Evolutionary conservation across 2,329 filamentous ascomycete species (phyloP), one percentile per base, ranked within the genome.

Genomic region (Pseudogymnoascus verrucosus): DNA sequence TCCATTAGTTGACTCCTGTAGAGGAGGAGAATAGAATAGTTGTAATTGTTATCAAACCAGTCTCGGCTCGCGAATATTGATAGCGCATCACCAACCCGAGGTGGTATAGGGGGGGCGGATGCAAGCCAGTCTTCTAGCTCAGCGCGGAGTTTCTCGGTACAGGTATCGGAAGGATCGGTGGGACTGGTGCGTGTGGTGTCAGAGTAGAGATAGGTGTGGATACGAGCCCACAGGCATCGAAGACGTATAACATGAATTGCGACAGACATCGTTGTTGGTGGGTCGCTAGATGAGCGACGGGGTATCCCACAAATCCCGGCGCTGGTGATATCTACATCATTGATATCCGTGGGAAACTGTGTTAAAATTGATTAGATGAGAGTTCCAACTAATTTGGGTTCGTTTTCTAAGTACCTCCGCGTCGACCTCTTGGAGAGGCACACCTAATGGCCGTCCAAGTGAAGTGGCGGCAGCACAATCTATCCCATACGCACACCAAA

Each of bases 11-110:
- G 60, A 42, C 36, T 26, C 1, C 75, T 71, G 61, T 78, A 77
- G 1, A 78, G 67, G 2, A 77, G 66, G 4, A 78, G 68, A 21
- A 78, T 72, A 1, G 75, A 74, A 63, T 78, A 72, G 63, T 76
- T 66, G 57, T 77, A 77, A 1, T 73, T 74, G 1, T 78, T 68
- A 2, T 70, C 64, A 57, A 78, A 78, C 76, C 76, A 78, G 11
- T 73, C 71, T 5, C 64, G 64, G 0, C 76, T 76, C 0, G 74
- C 71, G 64, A 76, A 78, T 1, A 75, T 71, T 0, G 72, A 72
- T 40, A 44, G 28, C 26, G 31, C 61, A 40, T 61, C 31, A 26
- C 21, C 31, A 7, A 14, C 36, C 8, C 12, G 34, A 36, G 34
- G 34, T 14, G 34, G 8, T 14, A 14, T 12, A 4, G 34, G 11